Percentiles rank a stretch among this genome's conserved stretches.
phyloP scores from a whole-genome alignment of 495 filamentous ascomycete genomes.

The Poronia punctata region DNA sequence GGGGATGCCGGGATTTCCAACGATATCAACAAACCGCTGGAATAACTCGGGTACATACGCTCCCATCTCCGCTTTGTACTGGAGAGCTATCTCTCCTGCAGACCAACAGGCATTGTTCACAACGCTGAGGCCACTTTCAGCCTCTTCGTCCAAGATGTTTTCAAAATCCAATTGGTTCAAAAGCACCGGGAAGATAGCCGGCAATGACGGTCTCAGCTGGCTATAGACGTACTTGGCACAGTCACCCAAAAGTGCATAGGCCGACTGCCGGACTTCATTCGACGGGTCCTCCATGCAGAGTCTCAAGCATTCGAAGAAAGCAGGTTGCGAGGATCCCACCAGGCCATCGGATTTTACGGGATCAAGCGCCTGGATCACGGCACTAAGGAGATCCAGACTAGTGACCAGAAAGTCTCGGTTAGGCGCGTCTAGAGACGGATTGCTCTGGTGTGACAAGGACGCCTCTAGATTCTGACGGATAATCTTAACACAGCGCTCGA shows the following conservation, averaged over 20 bases:
- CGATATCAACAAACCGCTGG: slow-evolving; percentile 65
- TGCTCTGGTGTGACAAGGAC: slow-evolving; percentile 53
- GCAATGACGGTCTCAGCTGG: slow-evolving; percentile 68
- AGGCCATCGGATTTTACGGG: slow-evolving; percentile 65
- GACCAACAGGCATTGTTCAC: slow-evolving; percentile 99
- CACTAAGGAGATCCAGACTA: slow-evolving; percentile 88
- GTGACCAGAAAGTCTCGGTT: slow-evolving; percentile 98
- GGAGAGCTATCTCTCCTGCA: slow-evolving; percentile 85
- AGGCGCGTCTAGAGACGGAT: slow-evolving; percentile 65
- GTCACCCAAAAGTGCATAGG: slow-evolving; percentile 91
- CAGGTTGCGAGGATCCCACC: slow-evolving; percentile 64
- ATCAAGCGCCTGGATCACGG: slow-evolving; percentile 88
- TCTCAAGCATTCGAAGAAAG: slow-evolving; percentile 81
- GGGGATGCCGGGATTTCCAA: slow-evolving; percentile 78
- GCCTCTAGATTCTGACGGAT: slow-evolving; percentile 86
- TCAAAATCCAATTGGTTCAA: slow-evolving; percentile 82
- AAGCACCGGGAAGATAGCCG: slow-evolving; percentile 67
- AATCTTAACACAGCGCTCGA: slow-evolving; percentile 77
- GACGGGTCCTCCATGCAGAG: slow-evolving; percentile 91
- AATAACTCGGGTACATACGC: slow-evolving; percentile 75
- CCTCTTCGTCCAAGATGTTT: slow-evolving; percentile 62
- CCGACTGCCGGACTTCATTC: slow-evolving; percentile 92
- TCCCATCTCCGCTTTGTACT: slow-evolving; percentile 61
- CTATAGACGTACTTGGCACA: slow-evolving; percentile 92
- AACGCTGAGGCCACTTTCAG: slow-evolving; percentile 75